phyloP scores from a whole-genome alignment of 148 eudicot species.

The Spergularia bocconei region DNA sequence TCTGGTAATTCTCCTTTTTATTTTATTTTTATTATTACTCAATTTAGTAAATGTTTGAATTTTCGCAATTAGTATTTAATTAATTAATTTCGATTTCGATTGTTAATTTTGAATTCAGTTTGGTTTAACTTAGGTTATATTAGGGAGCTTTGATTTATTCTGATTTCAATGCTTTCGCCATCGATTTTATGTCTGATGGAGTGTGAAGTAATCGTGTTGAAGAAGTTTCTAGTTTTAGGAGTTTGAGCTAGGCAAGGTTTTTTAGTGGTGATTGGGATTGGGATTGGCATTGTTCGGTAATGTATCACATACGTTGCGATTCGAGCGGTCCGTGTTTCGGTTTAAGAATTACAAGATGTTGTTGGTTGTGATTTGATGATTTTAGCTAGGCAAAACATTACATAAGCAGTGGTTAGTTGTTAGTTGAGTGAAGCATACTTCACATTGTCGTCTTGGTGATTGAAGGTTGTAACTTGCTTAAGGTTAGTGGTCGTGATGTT shows the following conservation, averaged over 20 bases:
- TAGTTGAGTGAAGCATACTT: not conserved
- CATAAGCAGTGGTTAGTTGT: not conserved
- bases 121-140: not conserved
- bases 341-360: not conserved
- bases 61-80: not conserved
- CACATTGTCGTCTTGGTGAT: not conserved
- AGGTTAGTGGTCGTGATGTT: not conserved
- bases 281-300: not conserved
- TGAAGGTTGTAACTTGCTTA: not conserved
- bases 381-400: too few relatives aligned
- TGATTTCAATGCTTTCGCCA: too few relatives aligned
- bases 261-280: not conserved
- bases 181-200: too few relatives aligned
- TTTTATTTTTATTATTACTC: not conserved
- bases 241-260: constrained; percentile 1
- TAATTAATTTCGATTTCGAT: not conserved
- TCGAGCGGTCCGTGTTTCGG: not conserved
- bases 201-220: too few relatives aligned
- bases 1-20: constrained; percentile 36
- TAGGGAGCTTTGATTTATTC: not conserved
- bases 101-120: not conserved
- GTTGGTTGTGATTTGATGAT: constrained; percentile 2
- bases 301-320: not conserved
- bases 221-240: not conserved
- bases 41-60: not conserved